phyloP scores from a whole-genome alignment of 345 rosid species.

The Arabidopsis suecica region DNA sequence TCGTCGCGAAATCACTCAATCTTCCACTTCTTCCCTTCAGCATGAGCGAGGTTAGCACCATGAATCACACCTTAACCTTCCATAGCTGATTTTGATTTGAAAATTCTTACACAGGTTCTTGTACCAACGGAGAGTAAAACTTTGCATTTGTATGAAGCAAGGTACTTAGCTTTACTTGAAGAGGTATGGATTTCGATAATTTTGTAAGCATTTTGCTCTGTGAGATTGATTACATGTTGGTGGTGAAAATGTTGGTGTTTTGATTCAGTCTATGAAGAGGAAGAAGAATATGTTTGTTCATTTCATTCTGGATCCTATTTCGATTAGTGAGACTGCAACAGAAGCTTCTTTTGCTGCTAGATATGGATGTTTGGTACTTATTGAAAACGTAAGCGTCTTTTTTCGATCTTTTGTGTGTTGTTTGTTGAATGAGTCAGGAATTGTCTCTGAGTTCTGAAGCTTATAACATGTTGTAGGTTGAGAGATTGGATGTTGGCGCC shows the following conservation, averaged over 20 bases:
- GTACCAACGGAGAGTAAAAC: constrained; percentile 80
- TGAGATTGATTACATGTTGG: neutral
- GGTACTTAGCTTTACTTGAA: constrained; percentile 73
- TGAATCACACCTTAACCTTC: neutral
- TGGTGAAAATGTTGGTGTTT: neutral
- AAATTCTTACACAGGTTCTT: constrained; percentile 55
- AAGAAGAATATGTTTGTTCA: constrained; percentile 74
- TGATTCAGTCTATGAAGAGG: constrained; percentile 55
- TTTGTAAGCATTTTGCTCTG: neutral
- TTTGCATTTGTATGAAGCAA: constrained; percentile 78
- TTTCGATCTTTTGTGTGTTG: neutral
- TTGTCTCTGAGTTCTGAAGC: neutral
- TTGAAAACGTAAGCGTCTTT: constrained; percentile 66
- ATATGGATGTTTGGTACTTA: constrained; percentile 72
- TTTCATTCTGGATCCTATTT: constrained; percentile 76
- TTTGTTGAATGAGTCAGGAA: neutral
- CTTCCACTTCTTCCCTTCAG: constrained; percentile 74
- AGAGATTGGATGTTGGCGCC: constrained; percentile 75
- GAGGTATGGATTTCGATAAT: constrained; percentile 53
- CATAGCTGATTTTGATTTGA: neutral
- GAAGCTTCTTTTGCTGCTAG: constrained; percentile 82
- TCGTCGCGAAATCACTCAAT: constrained; percentile 46
- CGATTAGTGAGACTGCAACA: constrained; percentile 57
- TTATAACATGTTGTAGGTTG: constrained; percentile 55
- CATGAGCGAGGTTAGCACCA: constrained; percentile 52